A percentile compares a stretch with the other conserved stretches of the same genome.
These are phyloP conservation scores for Scleromitrula shiraiana DNA, from an alignment of 2,329 filamentous ascomycete genomes.

Conservation along the genomic window DNA sequence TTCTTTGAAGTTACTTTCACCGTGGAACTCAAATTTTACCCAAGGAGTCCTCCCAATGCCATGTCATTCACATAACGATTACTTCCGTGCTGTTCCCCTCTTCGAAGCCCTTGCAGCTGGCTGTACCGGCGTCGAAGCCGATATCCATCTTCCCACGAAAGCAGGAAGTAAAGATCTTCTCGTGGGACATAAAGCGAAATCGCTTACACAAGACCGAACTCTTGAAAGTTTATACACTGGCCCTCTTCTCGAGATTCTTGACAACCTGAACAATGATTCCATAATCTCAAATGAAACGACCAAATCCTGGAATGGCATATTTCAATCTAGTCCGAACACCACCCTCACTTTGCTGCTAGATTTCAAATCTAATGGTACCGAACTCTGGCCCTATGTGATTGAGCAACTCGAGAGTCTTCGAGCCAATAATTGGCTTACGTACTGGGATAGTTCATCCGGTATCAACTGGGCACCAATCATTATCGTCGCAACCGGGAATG, in stretches of 20 bases:
- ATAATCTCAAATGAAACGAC: not conserved
- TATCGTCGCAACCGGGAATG: slow-evolving; percentile 41
- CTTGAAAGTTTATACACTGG: slow-evolving; percentile 50
- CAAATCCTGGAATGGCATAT: slow-evolving; percentile 16
- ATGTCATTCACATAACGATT: slow-evolving; percentile 46
- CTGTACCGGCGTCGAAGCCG: slow-evolving; percentile 49
- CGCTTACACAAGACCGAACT: slow-evolving; percentile 45
- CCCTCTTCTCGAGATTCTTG: slow-evolving; percentile 47
- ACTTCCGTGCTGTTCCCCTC: slow-evolving; percentile 39
- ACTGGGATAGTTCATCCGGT: slow-evolving; percentile 37
- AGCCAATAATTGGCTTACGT: slow-evolving; percentile 26
- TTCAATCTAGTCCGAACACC: slow-evolving; percentile 8
- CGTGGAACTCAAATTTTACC: not conserved
- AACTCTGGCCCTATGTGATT: slow-evolving; percentile 33
- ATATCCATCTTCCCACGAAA: slow-evolving; percentile 39
- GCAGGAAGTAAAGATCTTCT: slow-evolving; percentile 44
- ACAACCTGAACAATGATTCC: slow-evolving; percentile 36
- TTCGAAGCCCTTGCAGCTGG: slow-evolving; percentile 47
- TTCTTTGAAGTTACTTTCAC: not conserved
- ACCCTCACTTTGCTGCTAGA: slow-evolving; percentile 40
- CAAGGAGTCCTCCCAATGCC: not conserved
- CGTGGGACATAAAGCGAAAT: slow-evolving; percentile 47
- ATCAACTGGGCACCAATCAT: slow-evolving; percentile 34
- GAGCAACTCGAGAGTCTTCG: slow-evolving; percentile 34
- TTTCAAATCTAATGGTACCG: slow-evolving; percentile 37